Base-by-base conservation (phyloP, 768 basidiomycete species). In the Kwoniella sp. region DNA sequence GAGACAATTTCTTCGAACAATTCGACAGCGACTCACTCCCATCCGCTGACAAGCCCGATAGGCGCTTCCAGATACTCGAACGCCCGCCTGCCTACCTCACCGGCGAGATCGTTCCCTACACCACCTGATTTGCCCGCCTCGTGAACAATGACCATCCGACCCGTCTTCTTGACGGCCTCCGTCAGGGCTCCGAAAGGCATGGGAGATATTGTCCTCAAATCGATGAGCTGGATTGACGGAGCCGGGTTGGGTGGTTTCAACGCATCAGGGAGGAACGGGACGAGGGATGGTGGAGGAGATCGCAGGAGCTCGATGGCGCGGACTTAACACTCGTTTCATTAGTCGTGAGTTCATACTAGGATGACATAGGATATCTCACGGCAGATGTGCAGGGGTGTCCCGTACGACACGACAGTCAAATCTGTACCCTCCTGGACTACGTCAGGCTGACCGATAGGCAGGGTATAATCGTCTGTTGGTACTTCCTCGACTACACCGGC, bases 321-420 rank as follows among this genome's bases (percentile, higher is more conserved):
- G 15, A 72, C 76, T 78, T 53, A 17, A 9, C 23, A 22, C 15
- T 11, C 8, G 8, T n/a, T n/a, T n/a, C n/a, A 17, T 45, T 17
- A 26, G 26, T 52, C 28, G 55, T 26, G 5, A 22, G 20, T 26
- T 2, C 11, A 20, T 9, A 64, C 23, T 38, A 17, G 45, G 15
- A 11, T 28, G 23, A n/a, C 55, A 4, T 31, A 9, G n/a, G 48
- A 9, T 22, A 22, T 15, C 30, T 68, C 38, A 78, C 76, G 52
- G 79, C 92, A 92, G 71, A 91, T 88, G 81, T 92, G 95, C 34
- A 96, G 82, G 0, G 93, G 92, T 15, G 93, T 93, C n/a, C 93
- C 93, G 87, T 92, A 97, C 7, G 92, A 87, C 22, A 96, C 83
- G 28, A 96, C 81, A 0, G 94, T 97, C n/a, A 96, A 83, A 76